Evolutionary conservation across 306 rosid genomes (phyloP), one percentile per base, ranked within the genome.

Genomic region (Begonia loranthoides): DNA sequence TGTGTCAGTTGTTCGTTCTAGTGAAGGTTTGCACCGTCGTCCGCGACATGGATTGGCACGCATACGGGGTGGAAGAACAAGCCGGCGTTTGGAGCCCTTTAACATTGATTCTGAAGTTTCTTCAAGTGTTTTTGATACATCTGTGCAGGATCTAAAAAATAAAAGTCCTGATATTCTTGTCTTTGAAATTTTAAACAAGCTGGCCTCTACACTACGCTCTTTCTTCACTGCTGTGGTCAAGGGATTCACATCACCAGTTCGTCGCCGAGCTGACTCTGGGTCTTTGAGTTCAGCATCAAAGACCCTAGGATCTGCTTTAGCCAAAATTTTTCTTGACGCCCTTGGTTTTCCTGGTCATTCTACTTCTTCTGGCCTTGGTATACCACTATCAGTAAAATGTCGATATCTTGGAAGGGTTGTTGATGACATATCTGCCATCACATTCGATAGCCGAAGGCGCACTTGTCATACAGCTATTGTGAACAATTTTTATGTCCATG

Each of bases 391-490:
- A 45, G 94, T 87, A 8, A 92, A 92, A 59, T 92, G 99, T 68
- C 76, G 93, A 68, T 92, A 86, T 70, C 87, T 92, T 69, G 99
- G 99, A 54, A 86, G 80, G 71, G 93, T 86, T 50, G 94, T 87
- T 52, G 89, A 86, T 65, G 96, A 86, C 73, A 92, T 92, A 85
- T 73, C 83, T 22, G 78, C 88, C 39, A 83, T 92, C 45, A 75
- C 81, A 61, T 86, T 80, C 76, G 94, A 87, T 67, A 79, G 77
- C 65, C 73, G 99, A 66, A 82, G 94, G 12, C 92, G 87, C 4
- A 79, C 89, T 73, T 92, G 96, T 64, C 76, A 80, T 71, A 58
- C 80, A 58, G 79, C 84, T 24, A 86, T 87, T 84, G 73, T 92
- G 47, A 92, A 92, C 67, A 72, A 87, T 67, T 92, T 92, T 62